Base-by-base conservation (phyloP, 2,329 filamentous ascomycete genomes). In the Colletotrichum gloeosporioides region DNA sequence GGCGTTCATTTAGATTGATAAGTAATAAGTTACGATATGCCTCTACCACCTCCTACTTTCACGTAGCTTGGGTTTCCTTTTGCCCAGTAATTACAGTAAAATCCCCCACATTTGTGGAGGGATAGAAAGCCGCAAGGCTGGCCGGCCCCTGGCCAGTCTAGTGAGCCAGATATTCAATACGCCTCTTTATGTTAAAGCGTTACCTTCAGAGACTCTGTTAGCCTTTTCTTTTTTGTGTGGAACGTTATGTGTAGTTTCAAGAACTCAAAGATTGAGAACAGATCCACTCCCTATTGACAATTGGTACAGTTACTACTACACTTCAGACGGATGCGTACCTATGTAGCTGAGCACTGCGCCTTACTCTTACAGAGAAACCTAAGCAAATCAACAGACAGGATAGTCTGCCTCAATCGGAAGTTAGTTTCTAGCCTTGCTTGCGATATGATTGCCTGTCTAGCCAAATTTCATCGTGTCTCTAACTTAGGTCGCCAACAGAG, bases 11-110 rank as follows among this genome's bases (percentile, higher is more conserved):
- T n/a, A 49, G 39, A 4, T 49, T 49, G 9, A 49, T 0, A n/a
- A 49, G 18, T n/a, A 2, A n/a, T 18, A 12, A n/a, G 18, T n/a
- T n/a, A 49, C 3, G 0, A n/a, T 49, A 0, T 18, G 2, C 39
- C 9, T 49, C 12, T 49, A 12, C 39, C 5, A 44, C 9, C 8
- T 5, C 39, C 18, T 49, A n/a, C 9, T 12, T 49, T 5, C 9
- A 49, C 9, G 18, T 49, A 49, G 5, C 9, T 49, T 49, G 9
- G 18, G 18, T n/a, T 49, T n/a, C 2, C 39, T 12, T 49, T 49
- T 49, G 39, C 18, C 9, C 3, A 4, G 39, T n/a, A 12, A 49
- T 49, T 3, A 49, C 39, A n/a, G 18, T 18, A n/a, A n/a, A 12
- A 10, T 44, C 39, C 39, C 39, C 9, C 5, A 44, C 5, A 44